A percentile compares a stretch with the other conserved stretches of the same genome.
Evolutionary conservation across 257 asterid genomes (phyloP).

Genomic region (Ligustrum vulgare): DNA sequence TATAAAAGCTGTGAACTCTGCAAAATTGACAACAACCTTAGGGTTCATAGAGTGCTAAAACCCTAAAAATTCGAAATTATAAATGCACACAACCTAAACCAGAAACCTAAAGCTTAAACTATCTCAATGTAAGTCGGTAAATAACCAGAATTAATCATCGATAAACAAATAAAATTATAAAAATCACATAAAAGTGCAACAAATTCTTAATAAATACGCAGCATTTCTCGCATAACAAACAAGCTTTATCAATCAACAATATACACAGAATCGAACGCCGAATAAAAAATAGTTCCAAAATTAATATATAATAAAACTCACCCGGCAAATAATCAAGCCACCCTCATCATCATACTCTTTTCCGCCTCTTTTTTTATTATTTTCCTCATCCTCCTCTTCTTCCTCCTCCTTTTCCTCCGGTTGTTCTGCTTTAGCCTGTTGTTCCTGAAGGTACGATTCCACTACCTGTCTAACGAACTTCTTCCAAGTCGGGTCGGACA

Average conservation of each 20-base stretch:
- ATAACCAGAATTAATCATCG: background rate
- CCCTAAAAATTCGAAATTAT: background rate
- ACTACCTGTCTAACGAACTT: slow-evolving; percentile 69
- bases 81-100: background rate
- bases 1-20: background rate
- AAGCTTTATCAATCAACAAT: background rate
- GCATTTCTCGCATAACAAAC: background rate
- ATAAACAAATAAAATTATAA: background rate
- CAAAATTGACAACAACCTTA: too few relatives aligned
- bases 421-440: slow-evolving; percentile 42
- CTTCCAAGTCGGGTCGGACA: slow-evolving; percentile 67
- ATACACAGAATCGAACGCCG: background rate
- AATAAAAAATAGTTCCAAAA: background rate
- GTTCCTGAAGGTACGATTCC: slow-evolving; percentile 61
- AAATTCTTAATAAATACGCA: background rate
- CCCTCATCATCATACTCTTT: slow-evolving; percentile 87
- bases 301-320: slow-evolving; percentile 26
- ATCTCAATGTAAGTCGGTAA: background rate
- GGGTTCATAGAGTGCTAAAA: too few relatives aligned
- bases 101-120: background rate
- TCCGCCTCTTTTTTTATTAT: slow-evolving; percentile 31
- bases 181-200: background rate
- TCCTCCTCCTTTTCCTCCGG: slow-evolving; percentile 15
- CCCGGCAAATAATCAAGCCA: slow-evolving; percentile 81
- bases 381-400: slow-evolving; percentile 28